phyloP scores from a whole-genome alignment of 2,329 filamentous ascomycete species.

The Monosporascus sp. region DNA sequence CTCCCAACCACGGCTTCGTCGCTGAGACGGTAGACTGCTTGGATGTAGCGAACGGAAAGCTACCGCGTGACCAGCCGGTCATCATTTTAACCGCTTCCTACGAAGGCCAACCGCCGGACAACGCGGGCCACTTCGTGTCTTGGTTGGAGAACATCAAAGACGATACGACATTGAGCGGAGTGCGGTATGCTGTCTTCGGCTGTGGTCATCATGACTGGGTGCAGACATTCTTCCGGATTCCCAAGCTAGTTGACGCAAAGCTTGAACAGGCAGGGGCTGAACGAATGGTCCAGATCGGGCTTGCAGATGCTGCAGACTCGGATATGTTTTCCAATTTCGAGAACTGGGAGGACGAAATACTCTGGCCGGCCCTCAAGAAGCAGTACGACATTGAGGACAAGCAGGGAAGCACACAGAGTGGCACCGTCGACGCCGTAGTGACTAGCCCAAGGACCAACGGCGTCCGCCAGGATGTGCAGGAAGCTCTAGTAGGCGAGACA shows the following conservation, averaged over 20 bases:
- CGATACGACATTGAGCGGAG: conserved; percentile 44
- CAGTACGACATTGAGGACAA: conserved; percentile 20
- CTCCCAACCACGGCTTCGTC: conserved; percentile 53
- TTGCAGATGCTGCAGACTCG: conserved; percentile 47
- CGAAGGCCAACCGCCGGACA: conserved; percentile 69
- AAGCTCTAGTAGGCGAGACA: conserved; percentile 53
- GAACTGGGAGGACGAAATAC: conserved; percentile 48
- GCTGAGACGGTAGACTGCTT: conserved; percentile 49
- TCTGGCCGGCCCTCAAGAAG: conserved; percentile 46
- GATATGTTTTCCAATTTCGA: conserved; percentile 55
- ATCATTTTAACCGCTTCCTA: conserved; percentile 67
- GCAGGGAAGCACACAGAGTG: conserved; percentile 10
- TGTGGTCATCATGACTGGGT: conserved; percentile 50
- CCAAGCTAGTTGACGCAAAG: conserved; percentile 45
- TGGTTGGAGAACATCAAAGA: conserved; percentile 56
- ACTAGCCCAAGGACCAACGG: conserved; percentile 49
- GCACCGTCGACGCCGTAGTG: conserved; percentile 42
- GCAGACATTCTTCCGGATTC: conserved; percentile 52
- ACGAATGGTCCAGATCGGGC: conserved; percentile 40
- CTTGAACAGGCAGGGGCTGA: conserved; percentile 42
- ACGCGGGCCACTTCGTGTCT: conserved; percentile 61
- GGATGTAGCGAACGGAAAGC: conserved; percentile 54
- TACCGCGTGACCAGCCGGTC: conserved; percentile 57
- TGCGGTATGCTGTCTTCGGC: conserved; percentile 65
- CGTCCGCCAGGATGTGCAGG: conserved; percentile 58